Evolutionary conservation across 2,329 filamentous ascomycete species (phyloP).

Genomic region (Metarhizium anisopliae): DNA sequence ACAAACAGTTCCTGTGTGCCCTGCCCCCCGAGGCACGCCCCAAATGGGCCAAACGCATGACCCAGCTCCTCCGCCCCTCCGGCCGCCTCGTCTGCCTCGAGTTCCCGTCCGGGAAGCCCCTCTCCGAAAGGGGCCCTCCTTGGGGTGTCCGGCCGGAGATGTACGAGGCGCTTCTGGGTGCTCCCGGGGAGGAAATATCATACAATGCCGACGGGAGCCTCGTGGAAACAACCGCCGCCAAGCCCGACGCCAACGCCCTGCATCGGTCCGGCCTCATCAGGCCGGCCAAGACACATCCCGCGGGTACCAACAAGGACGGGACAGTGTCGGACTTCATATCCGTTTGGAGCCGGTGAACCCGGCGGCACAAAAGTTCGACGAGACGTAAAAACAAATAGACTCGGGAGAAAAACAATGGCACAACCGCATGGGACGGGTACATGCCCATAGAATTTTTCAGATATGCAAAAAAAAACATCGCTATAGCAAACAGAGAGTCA

Average conservation of each 20-base stretch:
- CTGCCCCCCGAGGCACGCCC: slow-evolving; percentile 44
- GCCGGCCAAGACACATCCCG: slow-evolving; percentile 39
- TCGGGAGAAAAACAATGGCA: background rate
- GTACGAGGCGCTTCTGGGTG: slow-evolving; percentile 62
- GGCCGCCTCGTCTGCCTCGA: slow-evolving; percentile 60
- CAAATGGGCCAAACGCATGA: slow-evolving; percentile 44
- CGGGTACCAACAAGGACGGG: slow-evolving; percentile 35
- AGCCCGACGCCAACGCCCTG: slow-evolving; percentile 26
- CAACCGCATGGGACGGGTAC: too few species aligned
- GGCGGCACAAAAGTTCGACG: slow-evolving; percentile 1
- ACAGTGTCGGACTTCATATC: slow-evolving; percentile 43
- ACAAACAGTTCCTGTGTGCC: slow-evolving; percentile 50
- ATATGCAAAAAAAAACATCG: too few species aligned
- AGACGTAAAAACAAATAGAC: background rate
- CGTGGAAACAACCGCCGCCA: slow-evolving; percentile 28
- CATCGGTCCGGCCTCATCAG: slow-evolving; percentile 39
- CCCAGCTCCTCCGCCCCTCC: slow-evolving; percentile 35
- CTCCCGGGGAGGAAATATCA: slow-evolving; percentile 57
- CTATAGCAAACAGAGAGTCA: too few species aligned
- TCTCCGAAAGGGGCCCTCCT: slow-evolving; percentile 59
- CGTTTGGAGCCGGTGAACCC: slow-evolving; percentile 33
- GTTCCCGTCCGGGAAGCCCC: slow-evolving; percentile 65
- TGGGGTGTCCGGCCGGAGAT: slow-evolving; percentile 60
- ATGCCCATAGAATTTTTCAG: too few species aligned
- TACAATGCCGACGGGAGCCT: slow-evolving; percentile 43